Evolutionary conservation across 208 protist genomes (phyloP).

Genomic region (Angomonas deanei): DNA sequence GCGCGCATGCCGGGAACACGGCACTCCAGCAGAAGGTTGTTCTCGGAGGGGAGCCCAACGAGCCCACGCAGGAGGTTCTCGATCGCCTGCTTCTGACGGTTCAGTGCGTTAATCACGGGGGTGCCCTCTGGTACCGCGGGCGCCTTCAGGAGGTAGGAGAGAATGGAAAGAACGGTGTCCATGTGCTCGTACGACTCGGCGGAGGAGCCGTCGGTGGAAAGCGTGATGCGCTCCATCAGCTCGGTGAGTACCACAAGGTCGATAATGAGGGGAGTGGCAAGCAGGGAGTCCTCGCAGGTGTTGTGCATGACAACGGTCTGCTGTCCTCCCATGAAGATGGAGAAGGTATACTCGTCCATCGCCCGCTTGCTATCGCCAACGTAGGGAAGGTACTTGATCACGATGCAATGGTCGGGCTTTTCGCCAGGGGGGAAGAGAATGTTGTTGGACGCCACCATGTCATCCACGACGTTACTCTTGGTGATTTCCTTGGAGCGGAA

Average conservation of each 20-base stretch:
- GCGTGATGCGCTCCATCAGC: conserved; percentile 90
- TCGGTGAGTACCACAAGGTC: conserved; percentile 97
- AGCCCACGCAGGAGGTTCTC: conserved; percentile 96
- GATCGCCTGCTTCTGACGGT: conserved; percentile 93
- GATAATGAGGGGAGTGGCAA: conserved; percentile 98
- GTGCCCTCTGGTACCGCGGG: conserved; percentile 90
- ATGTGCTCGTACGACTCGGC: conserved; percentile 76
- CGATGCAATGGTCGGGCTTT: conserved; percentile 97
- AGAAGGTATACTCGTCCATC: conserved; percentile 98
- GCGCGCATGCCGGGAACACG: conserved; percentile 61
- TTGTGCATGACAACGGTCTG: conserved; percentile 96
- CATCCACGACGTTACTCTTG: conserved; percentile 98
- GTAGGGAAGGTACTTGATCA: conserved; percentile 99
- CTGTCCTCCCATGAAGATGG: conserved; percentile 98
- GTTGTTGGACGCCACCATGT: conserved; percentile 97
- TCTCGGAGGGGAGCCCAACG: conserved; percentile 93
- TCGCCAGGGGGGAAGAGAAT: conserved; percentile 92
- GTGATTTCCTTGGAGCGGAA: conserved; percentile 99
- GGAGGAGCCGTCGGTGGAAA: conserved; percentile 20
- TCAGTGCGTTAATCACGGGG: conserved; percentile 98
- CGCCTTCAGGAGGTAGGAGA: conserved; percentile 97
- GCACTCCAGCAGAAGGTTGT: conserved; percentile 96
- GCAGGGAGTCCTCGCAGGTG: conserved; percentile 98
- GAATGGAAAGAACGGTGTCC: conserved; percentile 91
- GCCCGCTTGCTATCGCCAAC: conserved; percentile 98